phyloP scores from a whole-genome alignment of 208 protist genomes.

The Trypanosoma scelopori region DNA sequence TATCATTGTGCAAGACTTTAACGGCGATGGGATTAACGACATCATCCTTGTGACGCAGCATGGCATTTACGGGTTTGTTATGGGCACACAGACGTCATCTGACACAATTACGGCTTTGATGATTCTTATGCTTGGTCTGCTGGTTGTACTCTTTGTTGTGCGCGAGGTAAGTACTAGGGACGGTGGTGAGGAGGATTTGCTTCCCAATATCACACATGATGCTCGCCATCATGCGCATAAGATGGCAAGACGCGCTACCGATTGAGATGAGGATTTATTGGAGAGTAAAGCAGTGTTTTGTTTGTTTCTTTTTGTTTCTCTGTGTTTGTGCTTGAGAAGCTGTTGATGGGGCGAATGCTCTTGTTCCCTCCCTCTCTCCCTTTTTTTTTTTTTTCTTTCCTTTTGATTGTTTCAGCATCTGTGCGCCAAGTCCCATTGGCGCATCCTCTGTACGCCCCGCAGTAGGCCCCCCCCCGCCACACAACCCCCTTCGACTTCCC shows the following conservation, averaged over 20 bases:
- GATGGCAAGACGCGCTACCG: conserved; percentile 25
- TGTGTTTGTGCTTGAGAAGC: conserved; percentile 6
- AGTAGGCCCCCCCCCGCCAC: too few species aligned
- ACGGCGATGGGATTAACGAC: conserved; percentile 87
- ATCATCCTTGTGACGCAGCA: conserved; percentile 71
- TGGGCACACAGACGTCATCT: conserved; percentile 59
- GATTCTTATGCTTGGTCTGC: conserved; percentile 67
- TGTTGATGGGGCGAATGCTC: not conserved
- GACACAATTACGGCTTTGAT: conserved; percentile 67
- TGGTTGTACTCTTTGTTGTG: conserved; percentile 73
- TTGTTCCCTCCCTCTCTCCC: too few species aligned
- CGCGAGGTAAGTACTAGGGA: conserved; percentile 42
- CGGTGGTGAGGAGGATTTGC: conserved; percentile 33
- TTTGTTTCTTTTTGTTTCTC: not conserved
- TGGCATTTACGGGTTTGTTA: conserved; percentile 73
- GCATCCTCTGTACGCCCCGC: too few species aligned
- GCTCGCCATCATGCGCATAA: conserved; percentile 5
- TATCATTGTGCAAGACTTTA: conserved; percentile 82
- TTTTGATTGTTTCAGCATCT: not conserved
- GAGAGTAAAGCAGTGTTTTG: not conserved
- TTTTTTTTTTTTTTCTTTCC: conserved; percentile 10
- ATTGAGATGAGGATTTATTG: conserved; percentile 8
- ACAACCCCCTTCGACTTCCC: not conserved
- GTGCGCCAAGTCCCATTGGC: too few species aligned
- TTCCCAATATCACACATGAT: conserved; percentile 32